phyloP scores from a whole-genome alignment of 805 yeast species.

The Yamadazyma insecticola region DNA sequence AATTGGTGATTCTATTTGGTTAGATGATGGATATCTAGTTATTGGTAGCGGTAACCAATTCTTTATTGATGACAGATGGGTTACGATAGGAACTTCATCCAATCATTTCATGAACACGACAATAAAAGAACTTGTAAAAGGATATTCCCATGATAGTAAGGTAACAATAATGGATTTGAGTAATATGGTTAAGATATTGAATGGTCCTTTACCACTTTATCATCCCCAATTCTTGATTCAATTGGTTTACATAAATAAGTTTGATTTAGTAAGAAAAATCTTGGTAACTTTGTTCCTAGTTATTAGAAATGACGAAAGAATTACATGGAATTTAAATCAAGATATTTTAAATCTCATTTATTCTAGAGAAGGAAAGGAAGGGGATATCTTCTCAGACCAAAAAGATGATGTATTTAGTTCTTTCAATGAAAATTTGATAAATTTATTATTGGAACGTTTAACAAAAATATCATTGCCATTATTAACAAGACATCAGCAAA shows the following conservation, averaged over 20 bases:
- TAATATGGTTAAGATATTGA: slow-evolving; percentile 68
- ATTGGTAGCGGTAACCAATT: slow-evolving; percentile 89
- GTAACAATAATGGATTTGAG: slow-evolving; percentile 42
- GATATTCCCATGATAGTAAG: slow-evolving; percentile 15
- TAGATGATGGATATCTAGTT: slow-evolving; percentile 70
- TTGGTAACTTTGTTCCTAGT: slow-evolving; percentile 48
- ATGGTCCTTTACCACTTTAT: slow-evolving; percentile 85
- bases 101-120: slow-evolving; percentile 47
- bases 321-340: slow-evolving; percentile 30
- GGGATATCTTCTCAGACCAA: no score
- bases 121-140: slow-evolving; percentile 35
- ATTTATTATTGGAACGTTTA: slow-evolving; percentile 53
- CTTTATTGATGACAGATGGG: slow-evolving; percentile 69
- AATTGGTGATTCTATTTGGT: slow-evolving; percentile 89
- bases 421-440: slow-evolving; percentile 42
- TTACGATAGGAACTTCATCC: slow-evolving; percentile 23
- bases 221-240: slow-evolving; percentile 89
- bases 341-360: slow-evolving; percentile 14
- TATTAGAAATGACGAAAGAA: slow-evolving; percentile 37
- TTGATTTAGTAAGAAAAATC: slow-evolving; percentile 51
- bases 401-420: slow-evolving; percentile 21
- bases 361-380: slow-evolving; percentile 1
- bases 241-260: slow-evolving; percentile 58
- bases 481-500: slow-evolving; percentile 87
- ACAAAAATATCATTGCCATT: slow-evolving; percentile 68